Evolutionary conservation across 2,329 filamentous ascomycete species (phyloP).

Genomic region (Reticulascus tulasneorum): DNA sequence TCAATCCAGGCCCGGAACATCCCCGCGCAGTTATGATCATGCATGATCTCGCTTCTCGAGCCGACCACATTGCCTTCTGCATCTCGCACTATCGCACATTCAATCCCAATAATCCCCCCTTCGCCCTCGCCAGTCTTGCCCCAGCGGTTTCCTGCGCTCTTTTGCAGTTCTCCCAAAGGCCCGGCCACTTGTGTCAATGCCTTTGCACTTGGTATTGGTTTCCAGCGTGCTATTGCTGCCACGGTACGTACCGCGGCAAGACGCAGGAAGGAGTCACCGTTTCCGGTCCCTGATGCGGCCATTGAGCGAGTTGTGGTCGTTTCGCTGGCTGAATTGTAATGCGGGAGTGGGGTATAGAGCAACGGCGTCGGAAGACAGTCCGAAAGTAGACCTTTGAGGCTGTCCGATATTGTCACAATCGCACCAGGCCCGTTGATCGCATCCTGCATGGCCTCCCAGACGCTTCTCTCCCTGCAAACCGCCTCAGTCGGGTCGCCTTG

Average conservation of each 20-base stretch:
- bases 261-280: constrained; percentile 83
- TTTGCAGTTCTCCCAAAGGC: constrained; percentile 67
- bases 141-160: constrained; percentile 72
- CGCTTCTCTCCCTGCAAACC: constrained; percentile 8
- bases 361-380: constrained; percentile 57
- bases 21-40: constrained; percentile 80
- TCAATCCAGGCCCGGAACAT: constrained; percentile 82
- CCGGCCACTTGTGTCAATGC: constrained; percentile 67
- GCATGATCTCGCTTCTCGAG: constrained; percentile 53
- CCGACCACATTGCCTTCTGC: constrained; percentile 37
- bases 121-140: constrained; percentile 70
- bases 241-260: constrained; percentile 67
- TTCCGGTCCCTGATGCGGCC: constrained; percentile 75
- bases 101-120: constrained; percentile 82
- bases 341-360: constrained; percentile 29
- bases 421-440: background rate
- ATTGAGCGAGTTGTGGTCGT: constrained; percentile 37
- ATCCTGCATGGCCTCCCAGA: constrained; percentile 1
- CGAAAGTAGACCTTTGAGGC: constrained; percentile 46
- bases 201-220: constrained; percentile 41
- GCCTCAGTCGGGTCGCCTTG: constrained; percentile 28
- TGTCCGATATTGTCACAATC: constrained; percentile 35
- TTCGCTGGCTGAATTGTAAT: background rate
- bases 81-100: constrained; percentile 48
- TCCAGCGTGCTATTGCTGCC: constrained; percentile 68